Conservation (phyloP, 495 filamentous ascomycete genomes). For the Talaromyces proteolyticus region DNA sequence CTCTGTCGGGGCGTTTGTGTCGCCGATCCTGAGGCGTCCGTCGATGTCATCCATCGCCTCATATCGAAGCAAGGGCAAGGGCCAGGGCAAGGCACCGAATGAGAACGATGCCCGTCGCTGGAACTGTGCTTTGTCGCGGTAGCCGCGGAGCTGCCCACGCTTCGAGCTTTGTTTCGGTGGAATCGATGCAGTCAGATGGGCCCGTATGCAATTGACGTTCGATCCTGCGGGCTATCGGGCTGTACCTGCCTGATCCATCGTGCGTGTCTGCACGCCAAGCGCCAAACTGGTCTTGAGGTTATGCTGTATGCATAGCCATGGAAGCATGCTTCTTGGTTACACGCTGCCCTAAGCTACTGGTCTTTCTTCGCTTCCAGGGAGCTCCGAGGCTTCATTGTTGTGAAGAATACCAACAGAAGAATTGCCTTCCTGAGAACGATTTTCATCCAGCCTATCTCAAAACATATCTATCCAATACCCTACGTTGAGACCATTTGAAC, state of each 20-base stretch:
- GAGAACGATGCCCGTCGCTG: background rate
- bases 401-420: too few species aligned
- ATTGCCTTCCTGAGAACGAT: background rate
- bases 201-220: background rate
- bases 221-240: background rate
- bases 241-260: slow-evolving; percentile 9
- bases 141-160: slow-evolving; percentile 1
- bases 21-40: too few species aligned
- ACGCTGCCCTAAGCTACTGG: background rate
- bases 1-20: background rate
- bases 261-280: slow-evolving; percentile 3
- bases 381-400: too few species aligned
- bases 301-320: background rate
- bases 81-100: slow-evolving; percentile 5
- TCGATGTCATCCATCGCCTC: background rate
- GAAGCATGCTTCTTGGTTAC: background rate
- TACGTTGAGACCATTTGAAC: background rate
- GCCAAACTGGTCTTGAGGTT: background rate
- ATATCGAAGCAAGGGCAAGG: too few species aligned
- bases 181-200: background rate
- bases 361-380: background rate
- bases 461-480: background rate
- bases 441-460: background rate
- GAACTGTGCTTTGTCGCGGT: slow-evolving; percentile 3
- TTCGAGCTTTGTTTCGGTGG: background rate